phyloP scores from a whole-genome alignment of 192 early-diverging fungal species.

The Obelidium mucronatum region DNA sequence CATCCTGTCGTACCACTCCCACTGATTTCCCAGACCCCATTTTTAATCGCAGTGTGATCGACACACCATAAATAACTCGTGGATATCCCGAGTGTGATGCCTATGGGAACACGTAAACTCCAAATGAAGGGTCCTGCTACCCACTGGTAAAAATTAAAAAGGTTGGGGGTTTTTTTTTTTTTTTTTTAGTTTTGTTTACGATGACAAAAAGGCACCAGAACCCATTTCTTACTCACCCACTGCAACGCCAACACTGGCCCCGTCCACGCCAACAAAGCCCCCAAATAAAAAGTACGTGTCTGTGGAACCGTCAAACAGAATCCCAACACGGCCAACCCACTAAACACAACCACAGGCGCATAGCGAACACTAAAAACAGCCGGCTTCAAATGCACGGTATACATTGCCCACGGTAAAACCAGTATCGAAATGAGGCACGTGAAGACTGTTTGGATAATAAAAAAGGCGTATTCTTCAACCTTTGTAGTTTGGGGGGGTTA shows the following conservation, averaged over 20 bases:
- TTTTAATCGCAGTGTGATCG: conserved; percentile 51
- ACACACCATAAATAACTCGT: conserved; percentile 59
- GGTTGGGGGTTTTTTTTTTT: not conserved
- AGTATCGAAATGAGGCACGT: conserved; percentile 34
- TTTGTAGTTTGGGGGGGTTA: not conserved
- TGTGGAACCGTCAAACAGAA: conserved; percentile 42
- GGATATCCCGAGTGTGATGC: conserved; percentile 39
- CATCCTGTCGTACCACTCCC: conserved; percentile 44
- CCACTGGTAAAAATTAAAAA: conserved; percentile 7
- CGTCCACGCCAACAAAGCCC: conserved; percentile 54
- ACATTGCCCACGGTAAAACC: conserved; percentile 20
- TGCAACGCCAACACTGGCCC: conserved; percentile 56
- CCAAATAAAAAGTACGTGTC: conserved; percentile 52
- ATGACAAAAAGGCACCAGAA: not conserved
- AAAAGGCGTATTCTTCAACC: conserved; percentile 67
- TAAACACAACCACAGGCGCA: not conserved
- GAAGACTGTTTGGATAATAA: conserved; percentile 61
- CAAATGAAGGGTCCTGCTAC: conserved; percentile 55
- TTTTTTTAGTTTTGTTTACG: not conserved
- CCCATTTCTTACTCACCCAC: conserved; percentile 39
- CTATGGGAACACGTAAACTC: conserved; percentile 23
- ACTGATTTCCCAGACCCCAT: conserved; percentile 58
- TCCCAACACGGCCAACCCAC: not conserved
- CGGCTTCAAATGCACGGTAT: conserved; percentile 20
- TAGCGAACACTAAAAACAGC: not conserved